Percentiles rank a stretch among this genome's conserved stretches.
Conservation (phyloP, 1,139 yeast species). For the Kurtzmaniella quercitrusa region DNA sequence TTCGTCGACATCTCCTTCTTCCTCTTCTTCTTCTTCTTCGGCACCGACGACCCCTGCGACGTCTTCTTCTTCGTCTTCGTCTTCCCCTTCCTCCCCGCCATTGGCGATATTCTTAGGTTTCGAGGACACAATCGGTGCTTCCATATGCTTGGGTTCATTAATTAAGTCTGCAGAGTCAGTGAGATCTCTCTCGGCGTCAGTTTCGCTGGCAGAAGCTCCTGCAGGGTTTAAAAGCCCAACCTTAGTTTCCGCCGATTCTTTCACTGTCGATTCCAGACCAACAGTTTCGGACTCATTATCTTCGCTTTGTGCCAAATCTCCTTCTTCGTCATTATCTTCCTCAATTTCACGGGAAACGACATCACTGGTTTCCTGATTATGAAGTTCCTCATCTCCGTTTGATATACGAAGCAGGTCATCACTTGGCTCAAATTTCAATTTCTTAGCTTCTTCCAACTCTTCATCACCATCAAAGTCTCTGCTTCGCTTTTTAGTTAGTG, state of each 20-base stretch:
- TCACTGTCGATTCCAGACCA: constrained; percentile 2
- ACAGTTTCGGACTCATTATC: constrained; percentile 6
- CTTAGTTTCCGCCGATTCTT: constrained; percentile 2
- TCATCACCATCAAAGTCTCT: constrained; percentile 12
- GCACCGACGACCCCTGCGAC: constrained; percentile 5
- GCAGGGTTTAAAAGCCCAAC: neutral
- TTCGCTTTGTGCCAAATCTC: constrained; percentile 7
- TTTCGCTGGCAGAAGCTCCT: neutral
- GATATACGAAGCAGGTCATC: neutral
- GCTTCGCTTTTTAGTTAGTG: neutral
- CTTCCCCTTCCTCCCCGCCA: neutral
- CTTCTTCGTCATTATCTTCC: neutral
- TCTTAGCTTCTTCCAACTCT: constrained; percentile 8
- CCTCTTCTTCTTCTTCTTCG: constrained; percentile 15
- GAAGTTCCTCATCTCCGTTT: constrained; percentile 2
- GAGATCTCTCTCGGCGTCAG: neutral
- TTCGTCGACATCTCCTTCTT: constrained; percentile 14
- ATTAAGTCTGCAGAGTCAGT: neutral
- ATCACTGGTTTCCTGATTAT: neutral
- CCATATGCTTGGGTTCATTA: neutral
- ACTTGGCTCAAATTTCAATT: constrained; percentile 4
- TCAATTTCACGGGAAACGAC: neutral
- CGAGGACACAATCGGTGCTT: neutral
- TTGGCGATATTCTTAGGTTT: neutral
- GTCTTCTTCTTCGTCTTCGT: constrained; percentile 5